Percentiles rank a stretch among this genome's conserved stretches.
These are phyloP conservation scores for Sugiyamaella marilandica DNA, from an alignment of 805 yeast species.

Conservation along the genomic window DNA sequence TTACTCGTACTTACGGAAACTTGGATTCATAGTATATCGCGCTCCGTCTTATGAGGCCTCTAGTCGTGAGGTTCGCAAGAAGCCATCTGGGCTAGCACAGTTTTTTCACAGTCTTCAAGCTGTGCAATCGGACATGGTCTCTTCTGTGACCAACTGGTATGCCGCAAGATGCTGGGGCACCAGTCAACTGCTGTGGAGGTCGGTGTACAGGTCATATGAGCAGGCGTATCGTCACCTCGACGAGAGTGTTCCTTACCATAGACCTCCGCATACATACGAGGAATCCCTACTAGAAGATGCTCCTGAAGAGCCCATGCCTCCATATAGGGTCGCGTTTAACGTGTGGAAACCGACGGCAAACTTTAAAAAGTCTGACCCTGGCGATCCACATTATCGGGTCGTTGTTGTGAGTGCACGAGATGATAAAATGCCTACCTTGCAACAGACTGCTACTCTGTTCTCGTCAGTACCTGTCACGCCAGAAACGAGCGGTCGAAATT, in stretches of 20 bases:
- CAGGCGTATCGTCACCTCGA: slow-evolving; percentile 23
- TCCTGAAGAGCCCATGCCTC: slow-evolving; percentile 13
- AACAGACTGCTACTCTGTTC: slow-evolving; percentile 33
- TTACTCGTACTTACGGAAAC: slow-evolving; percentile 67
- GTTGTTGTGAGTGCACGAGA: slow-evolving; percentile 46
- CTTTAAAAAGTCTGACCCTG: slow-evolving; percentile 65
- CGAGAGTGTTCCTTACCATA: slow-evolving; percentile 23
- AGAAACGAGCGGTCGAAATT: slow-evolving; percentile 31
- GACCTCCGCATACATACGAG: background rate
- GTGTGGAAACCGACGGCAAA: slow-evolving; percentile 77
- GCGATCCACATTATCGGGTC: slow-evolving; percentile 69
- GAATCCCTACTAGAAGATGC: background rate
- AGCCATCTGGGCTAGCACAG: background rate
- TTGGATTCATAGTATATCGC: slow-evolving; percentile 64
- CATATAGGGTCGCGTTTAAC: slow-evolving; percentile 45
- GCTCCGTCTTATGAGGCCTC: slow-evolving; percentile 12
- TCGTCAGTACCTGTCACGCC: slow-evolving; percentile 22
- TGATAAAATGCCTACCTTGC: slow-evolving; percentile 32
- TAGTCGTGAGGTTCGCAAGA: background rate
- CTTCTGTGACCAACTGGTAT: background rate
- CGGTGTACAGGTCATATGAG: slow-evolving; percentile 13
- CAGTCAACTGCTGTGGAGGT: background rate
- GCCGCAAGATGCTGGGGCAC: background rate
- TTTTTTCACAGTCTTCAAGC: background rate
- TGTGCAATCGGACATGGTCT: background rate